Conservation (phyloP, 352 stramenopile genomes). For the Pythium insidiosum region DNA sequence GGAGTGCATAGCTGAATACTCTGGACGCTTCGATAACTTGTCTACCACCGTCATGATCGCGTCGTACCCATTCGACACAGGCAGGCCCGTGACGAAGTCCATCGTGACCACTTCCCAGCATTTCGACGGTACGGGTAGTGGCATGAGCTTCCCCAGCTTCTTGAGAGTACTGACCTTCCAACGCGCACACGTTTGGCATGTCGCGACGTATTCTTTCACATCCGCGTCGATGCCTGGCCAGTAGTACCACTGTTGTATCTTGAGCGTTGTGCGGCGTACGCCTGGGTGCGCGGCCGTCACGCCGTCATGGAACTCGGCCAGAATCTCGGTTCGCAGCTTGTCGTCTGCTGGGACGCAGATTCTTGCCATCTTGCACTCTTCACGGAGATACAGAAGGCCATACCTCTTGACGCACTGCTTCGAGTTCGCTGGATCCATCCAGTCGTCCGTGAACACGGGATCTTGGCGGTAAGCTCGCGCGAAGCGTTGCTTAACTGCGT, state of each 20-base stretch:
- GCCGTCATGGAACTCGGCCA: conserved; percentile 4
- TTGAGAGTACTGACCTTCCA: conserved; percentile 1
- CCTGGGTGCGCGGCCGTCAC: conserved; percentile 3
- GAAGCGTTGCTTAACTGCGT: conserved; percentile 4
- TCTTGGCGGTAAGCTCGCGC: not conserved
- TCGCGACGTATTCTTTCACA: conserved; percentile 7
- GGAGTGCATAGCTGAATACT: conserved; percentile 8
- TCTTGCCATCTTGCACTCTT: not conserved
- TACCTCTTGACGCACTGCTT: not conserved
- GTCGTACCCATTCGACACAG: conserved; percentile 7
- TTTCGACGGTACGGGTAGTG: conserved; percentile 2
- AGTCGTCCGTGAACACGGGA: not conserved
- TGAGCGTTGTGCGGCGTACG: not conserved
- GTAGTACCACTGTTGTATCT: conserved; percentile 5
- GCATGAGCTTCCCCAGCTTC: conserved; percentile 13
- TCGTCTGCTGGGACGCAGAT: conserved; percentile 1
- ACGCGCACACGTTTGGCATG: conserved; percentile 4
- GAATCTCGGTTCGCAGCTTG: not conserved
- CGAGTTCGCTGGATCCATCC: not conserved
- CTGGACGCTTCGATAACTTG: conserved; percentile 7
- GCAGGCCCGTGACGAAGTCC: conserved; percentile 12
- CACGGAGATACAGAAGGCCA: not conserved
- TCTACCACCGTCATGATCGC: conserved; percentile 5
- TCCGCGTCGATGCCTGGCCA: conserved; percentile 6
- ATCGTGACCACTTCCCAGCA: conserved; percentile 13